A percentile compares a stretch with the other conserved stretches of the same genome.
Evolutionary conservation across 164 flowering plant species (phyloP).

Genomic region (Cinnamomum micranthum): DNA sequence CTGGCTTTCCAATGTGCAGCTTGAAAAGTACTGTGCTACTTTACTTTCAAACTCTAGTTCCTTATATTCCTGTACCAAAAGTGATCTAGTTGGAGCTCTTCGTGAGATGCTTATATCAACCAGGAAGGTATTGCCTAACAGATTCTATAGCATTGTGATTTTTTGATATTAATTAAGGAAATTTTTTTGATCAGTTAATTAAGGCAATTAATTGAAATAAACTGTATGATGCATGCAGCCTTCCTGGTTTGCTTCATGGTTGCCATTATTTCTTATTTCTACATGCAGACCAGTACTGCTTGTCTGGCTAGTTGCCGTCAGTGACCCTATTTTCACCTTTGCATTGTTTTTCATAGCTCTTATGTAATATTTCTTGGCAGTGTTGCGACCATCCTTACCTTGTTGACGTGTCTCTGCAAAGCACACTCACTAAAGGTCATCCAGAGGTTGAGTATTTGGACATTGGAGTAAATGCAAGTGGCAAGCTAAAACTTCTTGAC

Average conservation of each 20-base stretch:
- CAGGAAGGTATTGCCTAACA: conserved; percentile 53
- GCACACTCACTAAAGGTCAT: conserved; percentile 34
- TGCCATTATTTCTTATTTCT: neutral
- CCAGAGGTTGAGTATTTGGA: conserved; percentile 43
- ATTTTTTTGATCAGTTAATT: too few relatives aligned
- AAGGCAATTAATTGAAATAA: neutral
- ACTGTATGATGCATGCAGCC: neutral
- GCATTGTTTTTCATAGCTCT: neutral
- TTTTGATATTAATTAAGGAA: neutral
- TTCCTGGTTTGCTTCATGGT: neutral
- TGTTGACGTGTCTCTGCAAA: conserved; percentile 45
- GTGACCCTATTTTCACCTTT: neutral
- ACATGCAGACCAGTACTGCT: neutral
- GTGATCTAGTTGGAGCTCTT: conserved; percentile 58
- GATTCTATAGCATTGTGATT: neutral
- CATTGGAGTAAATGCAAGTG: conserved; percentile 80
- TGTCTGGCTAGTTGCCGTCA: neutral
- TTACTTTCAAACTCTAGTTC: conserved; percentile 46
- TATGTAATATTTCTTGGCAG: conserved; percentile 33
- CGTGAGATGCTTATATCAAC: conserved; percentile 47
- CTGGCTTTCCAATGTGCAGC: conserved; percentile 66
- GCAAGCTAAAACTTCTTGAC: conserved; percentile 80
- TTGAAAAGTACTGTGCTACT: conserved; percentile 80
- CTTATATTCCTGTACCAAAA: conserved; percentile 58
- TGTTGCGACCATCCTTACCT: conserved; percentile 90